Percentiles rank a stretch among this genome's conserved stretches.
Evolutionary conservation across 179 eudicot species (phyloP).

Genomic region (Camellia oleifera): DNA sequence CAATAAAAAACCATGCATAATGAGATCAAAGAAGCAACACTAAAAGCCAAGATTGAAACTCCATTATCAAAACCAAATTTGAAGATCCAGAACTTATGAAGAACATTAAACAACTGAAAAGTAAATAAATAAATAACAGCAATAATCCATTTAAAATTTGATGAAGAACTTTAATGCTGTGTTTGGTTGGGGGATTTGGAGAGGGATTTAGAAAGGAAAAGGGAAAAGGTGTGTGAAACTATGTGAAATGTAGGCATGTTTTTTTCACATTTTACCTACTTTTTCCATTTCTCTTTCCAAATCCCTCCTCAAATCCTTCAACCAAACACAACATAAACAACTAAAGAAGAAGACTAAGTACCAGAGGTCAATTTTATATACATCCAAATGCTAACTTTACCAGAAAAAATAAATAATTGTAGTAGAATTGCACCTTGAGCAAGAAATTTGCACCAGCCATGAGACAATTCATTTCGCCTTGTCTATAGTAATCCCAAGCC

Average conservation of each 20-base stretch:
- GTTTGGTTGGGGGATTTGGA: no score
- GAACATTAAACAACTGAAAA: not conserved
- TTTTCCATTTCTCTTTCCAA: no score
- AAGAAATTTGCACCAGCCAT: conserved; percentile 93
- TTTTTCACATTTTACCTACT: no score
- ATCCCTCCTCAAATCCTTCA: no score
- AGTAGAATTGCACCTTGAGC: conserved; percentile 64
- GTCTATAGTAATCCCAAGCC: conserved; percentile 91
- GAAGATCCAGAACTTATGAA: not conserved
- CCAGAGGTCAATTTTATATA: not conserved
- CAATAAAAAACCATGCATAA: not conserved
- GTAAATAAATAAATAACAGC: not conserved
- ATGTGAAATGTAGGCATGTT: no score
- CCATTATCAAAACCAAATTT: not conserved
- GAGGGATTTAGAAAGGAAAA: no score
- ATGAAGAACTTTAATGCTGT: not conserved
- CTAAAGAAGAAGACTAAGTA: not conserved
- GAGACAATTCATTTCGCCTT: conserved; percentile 95
- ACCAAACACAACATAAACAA: not conserved
- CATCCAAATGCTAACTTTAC: not conserved
- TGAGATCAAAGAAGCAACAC: conserved; percentile 8
- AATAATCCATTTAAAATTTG: no score
- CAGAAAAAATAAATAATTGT: not conserved
- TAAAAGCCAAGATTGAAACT: not conserved
- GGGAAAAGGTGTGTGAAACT: no score